Evolutionary conservation across 2,329 filamentous ascomycete species (phyloP).

Genomic region (Aspergillus pseudoviridinutans): DNA sequence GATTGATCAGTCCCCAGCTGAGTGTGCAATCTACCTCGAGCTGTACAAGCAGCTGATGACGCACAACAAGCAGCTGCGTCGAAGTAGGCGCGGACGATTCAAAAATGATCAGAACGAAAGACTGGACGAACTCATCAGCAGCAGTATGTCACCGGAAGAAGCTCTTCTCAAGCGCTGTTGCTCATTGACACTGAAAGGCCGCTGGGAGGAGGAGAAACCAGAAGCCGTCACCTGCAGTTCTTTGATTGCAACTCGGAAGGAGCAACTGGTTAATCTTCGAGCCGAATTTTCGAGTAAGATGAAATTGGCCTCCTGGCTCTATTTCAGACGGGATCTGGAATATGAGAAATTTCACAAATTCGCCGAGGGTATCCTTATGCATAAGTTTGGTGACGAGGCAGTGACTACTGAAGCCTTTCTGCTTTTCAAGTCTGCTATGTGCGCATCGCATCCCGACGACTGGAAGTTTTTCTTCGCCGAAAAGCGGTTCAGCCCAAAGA

Average conservation of each 20-base stretch:
- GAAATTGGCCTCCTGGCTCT: constrained; percentile 29
- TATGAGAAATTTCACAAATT: constrained; percentile 27
- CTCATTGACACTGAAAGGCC: constrained; percentile 29
- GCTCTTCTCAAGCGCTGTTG: constrained; percentile 50
- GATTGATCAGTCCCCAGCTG: constrained; percentile 43
- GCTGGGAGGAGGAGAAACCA: constrained; percentile 24
- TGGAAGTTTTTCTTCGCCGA: constrained; percentile 27
- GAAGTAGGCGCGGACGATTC: constrained; percentile 20
- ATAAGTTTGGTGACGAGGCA: constrained; percentile 26
- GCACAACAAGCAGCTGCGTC: constrained; percentile 43
- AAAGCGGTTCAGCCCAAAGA: background rate
- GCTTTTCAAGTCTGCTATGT: constrained; percentile 18
- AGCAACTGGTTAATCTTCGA: constrained; percentile 20
- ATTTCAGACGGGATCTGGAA: constrained; percentile 17
- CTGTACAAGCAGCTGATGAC: constrained; percentile 52
- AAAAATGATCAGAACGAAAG: constrained; percentile 32
- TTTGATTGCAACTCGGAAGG: constrained; percentile 23
- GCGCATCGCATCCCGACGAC: constrained; percentile 18
- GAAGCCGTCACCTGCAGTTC: constrained; percentile 29
- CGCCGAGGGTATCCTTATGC: constrained; percentile 20
- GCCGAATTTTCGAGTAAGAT: constrained; percentile 20
- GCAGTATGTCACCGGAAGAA: constrained; percentile 47
- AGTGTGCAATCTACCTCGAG: constrained; percentile 53
- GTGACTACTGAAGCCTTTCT: constrained; percentile 20
- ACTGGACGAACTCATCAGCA: constrained; percentile 45